Base-by-base conservation (phyloP, 2,329 filamentous ascomycete genomes). In the Hymenoscyphus albidus region DNA sequence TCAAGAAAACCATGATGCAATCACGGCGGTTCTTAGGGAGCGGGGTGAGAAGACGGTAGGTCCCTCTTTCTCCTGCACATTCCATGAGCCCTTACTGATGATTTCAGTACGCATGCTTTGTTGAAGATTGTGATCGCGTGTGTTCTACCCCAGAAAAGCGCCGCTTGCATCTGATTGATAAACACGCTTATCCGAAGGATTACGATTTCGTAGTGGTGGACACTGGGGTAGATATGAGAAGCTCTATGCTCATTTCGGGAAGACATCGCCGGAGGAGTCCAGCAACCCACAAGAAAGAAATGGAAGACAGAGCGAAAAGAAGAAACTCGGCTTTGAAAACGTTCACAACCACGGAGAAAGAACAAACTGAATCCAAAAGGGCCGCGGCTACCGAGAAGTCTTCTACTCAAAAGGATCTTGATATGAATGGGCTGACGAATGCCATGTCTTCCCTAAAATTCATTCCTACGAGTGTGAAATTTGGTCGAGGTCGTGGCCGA, bases 191-290 rank as follows among this genome's bases (percentile, higher is more conserved):
- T 74, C 94, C 93, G 12, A 87, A 86, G 74, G 90, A 91, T 72
- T 97, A 93, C 78, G 94, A 96, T 77, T 97, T 96, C 72, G 86
- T 87, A 59, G 85, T 98, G 61, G 89, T 96, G 2, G 91, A 93
- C 69, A 87, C 92, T 67, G 95, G 95, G n/a, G 91, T 97, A 66
- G 94, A 97, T 73, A 89, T 89, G 58, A 86, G 91, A 61, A 87
- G 82, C 55, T 96, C 92, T 18, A 86, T 99, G 78, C 80, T 98
- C 13, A 81, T 86, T 59, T 83, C 88, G n/a, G 76, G 78, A 12
- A 77, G 79, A 5, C 80, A 82, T 69, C 79, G 79, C 64, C 79
- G 81, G 54, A 77, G 80, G 59, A 80, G 79, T 62, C 83, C 83
- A 2, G 82, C 81, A 56, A 68, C 69, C 59, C 72, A 70, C 55